Evolutionary conservation across 257 asterid genomes (phyloP).

Genomic region (Fraxinus quadrangulata): DNA sequence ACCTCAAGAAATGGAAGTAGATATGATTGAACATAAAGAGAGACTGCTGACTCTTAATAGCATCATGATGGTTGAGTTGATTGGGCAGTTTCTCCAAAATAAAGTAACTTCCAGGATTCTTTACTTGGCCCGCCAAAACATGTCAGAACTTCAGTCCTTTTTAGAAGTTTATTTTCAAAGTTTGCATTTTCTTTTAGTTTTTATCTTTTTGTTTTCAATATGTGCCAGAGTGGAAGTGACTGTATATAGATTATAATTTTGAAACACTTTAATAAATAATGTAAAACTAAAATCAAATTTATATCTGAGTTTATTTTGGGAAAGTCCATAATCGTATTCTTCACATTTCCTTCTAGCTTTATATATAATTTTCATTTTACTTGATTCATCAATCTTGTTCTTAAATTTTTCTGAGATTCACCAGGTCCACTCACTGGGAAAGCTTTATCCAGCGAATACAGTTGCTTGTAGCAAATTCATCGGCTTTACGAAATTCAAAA

Average conservation of each 20-base stretch:
- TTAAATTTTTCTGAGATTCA: constrained; percentile 16
- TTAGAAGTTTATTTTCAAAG: constrained; percentile 12
- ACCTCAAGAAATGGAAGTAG: constrained; percentile 72
- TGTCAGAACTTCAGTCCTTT: constrained; percentile 65
- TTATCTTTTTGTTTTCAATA: not conserved
- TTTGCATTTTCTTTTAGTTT: constrained; percentile 1
- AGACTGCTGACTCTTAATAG: constrained; percentile 58
- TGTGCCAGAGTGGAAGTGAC: not conserved
- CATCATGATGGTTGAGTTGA: constrained; percentile 66
- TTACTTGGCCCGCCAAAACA: constrained; percentile 90
- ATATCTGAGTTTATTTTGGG: not conserved
- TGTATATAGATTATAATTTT: not conserved
- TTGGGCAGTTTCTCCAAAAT: constrained; percentile 65
- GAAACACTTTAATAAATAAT: constrained; percentile 17
- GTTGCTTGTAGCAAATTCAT: constrained; percentile 67
- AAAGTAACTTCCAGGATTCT: constrained; percentile 87
- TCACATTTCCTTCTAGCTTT: not conserved
- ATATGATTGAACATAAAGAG: constrained; percentile 52
- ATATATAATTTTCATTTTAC: not conserved
- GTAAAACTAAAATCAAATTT: not conserved
- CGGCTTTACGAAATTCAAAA: constrained; percentile 60
- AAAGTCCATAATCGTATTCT: not conserved
- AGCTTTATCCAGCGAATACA: constrained; percentile 58
- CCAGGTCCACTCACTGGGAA: constrained; percentile 73
- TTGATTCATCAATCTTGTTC: constrained; percentile 7